Percentiles rank a stretch among this genome's conserved stretches.
These are phyloP conservation scores for Coemansia pectinata DNA, from an alignment of 192 early-diverging fungal genomes.

Conservation along the genomic window DNA sequence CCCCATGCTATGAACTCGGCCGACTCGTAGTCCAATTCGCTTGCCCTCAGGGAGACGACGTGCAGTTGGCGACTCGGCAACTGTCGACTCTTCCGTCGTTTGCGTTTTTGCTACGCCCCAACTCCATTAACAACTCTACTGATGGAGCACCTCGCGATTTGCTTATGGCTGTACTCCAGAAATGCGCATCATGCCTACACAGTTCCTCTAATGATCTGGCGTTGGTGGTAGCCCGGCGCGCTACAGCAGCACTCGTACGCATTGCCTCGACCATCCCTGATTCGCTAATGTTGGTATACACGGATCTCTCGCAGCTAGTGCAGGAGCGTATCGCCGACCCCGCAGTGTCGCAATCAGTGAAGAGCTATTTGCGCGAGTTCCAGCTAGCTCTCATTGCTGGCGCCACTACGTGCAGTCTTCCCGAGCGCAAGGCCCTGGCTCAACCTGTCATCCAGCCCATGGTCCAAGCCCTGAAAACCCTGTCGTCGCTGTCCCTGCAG, in stretches of 20 bases:
- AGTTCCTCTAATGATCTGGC: constrained; percentile 6
- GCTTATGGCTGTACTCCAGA: constrained; percentile 33
- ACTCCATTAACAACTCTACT: constrained; percentile 1
- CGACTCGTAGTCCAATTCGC: constrained; percentile 16
- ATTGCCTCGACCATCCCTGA: constrained; percentile 40
- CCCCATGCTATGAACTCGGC: constrained; percentile 33
- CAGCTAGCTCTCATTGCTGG: constrained; percentile 41
- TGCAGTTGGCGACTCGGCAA: constrained; percentile 13
- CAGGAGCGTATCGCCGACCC: constrained; percentile 24
- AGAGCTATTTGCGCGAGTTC: constrained; percentile 45
- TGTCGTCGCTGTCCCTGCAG: constrained; percentile 20
- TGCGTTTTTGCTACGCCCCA: constrained; percentile 43
- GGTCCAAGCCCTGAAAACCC: constrained; percentile 21
- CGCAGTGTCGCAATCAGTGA: constrained; percentile 16
- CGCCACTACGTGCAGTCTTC: constrained; percentile 19
- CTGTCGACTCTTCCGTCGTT: constrained; percentile 48
- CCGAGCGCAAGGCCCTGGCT: constrained; percentile 36
- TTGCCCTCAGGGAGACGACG: background rate
- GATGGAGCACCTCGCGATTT: constrained; percentile 22
- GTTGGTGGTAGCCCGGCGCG: constrained; percentile 28
- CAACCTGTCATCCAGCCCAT: constrained; percentile 39
- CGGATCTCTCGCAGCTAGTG: constrained; percentile 23
- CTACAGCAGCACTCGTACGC: constrained; percentile 39
- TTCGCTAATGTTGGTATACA: constrained; percentile 44
- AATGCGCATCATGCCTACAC: constrained; percentile 23